Conservation (phyloP, 192 early-diverging fungal species). For the Geranomyces variabilis region DNA sequence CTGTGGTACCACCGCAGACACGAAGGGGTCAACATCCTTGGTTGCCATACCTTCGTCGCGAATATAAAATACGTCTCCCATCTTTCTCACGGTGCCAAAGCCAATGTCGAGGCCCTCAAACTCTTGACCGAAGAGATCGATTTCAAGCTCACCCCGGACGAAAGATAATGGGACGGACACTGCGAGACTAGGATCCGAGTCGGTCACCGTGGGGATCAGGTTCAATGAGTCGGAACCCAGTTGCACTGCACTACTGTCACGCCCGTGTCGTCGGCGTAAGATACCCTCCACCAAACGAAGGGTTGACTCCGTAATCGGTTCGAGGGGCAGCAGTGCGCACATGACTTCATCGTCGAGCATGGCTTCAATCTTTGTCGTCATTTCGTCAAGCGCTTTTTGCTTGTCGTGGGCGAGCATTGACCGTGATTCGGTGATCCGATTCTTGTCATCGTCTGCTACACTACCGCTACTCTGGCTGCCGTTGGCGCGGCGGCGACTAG, state of each 20-base stretch:
- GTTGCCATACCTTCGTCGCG: slow-evolving; percentile 5
- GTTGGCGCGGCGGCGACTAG: background rate
- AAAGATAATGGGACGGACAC: slow-evolving; percentile 49
- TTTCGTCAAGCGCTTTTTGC: slow-evolving; percentile 61
- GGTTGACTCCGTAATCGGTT: slow-evolving; percentile 50
- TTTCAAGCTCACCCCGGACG: slow-evolving; percentile 51
- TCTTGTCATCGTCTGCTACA: background rate
- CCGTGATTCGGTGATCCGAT: background rate
- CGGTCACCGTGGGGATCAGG: slow-evolving; percentile 51
- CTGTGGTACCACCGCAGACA: background rate
- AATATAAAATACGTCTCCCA: slow-evolving; percentile 27
- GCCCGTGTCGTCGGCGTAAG: slow-evolving; percentile 32
- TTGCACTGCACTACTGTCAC: too few species aligned
- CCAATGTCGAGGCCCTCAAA: slow-evolving; percentile 36
- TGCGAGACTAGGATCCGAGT: slow-evolving; percentile 37
- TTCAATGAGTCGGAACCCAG: slow-evolving; percentile 43
- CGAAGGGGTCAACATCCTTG: background rate
- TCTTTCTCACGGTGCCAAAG: slow-evolving; percentile 5
- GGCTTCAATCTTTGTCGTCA: slow-evolving; percentile 58
- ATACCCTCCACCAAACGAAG: slow-evolving; percentile 35
- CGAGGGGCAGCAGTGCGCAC: slow-evolving; percentile 64
- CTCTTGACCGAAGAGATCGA: slow-evolving; percentile 16
- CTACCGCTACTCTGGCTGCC: background rate
- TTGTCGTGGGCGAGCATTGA: slow-evolving; percentile 43
- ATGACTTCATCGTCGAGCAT: slow-evolving; percentile 78